phyloP scores from a whole-genome alignment of 345 rosid species.

The Lenwebbia sp. region DNA sequence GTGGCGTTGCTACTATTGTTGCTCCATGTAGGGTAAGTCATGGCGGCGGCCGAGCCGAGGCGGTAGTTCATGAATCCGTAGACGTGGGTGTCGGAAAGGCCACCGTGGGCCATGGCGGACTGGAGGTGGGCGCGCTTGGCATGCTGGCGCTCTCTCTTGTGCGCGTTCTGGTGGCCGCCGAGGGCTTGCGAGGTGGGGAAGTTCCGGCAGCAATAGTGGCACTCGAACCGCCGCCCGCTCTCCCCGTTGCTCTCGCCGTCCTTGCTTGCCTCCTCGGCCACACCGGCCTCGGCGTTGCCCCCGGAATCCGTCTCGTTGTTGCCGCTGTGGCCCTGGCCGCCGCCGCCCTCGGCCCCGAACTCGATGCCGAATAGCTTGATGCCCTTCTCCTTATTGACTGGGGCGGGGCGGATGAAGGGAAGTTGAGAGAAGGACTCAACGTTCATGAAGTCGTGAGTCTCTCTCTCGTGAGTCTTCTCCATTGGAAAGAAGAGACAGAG shows the following conservation, averaged over 20 bases:
- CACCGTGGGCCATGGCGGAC: conserved; percentile 50
- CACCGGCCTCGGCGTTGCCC: background rate
- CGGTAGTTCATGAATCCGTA: conserved; percentile 52
- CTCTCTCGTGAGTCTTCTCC: conserved; percentile 22
- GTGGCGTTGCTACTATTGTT: background rate
- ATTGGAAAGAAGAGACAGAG: background rate
- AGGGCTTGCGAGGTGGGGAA: conserved; percentile 98
- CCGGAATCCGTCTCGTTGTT: background rate
- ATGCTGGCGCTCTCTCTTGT: conserved; percentile 93
- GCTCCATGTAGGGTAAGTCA: conserved; percentile 53
- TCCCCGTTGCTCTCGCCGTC: conserved; percentile 33
- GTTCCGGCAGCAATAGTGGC: conserved; percentile 92
- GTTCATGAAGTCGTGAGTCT: conserved; percentile 40
- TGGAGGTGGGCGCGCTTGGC: conserved; percentile 79
- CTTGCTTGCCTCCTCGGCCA: conserved; percentile 3
- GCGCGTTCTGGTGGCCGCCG: conserved; percentile 99
- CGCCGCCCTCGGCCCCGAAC: conserved; percentile 24
- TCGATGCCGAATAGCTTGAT: conserved; percentile 90
- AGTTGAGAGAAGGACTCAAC: conserved; percentile 47
- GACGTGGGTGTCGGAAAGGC: conserved; percentile 39
- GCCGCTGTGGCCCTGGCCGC: background rate
- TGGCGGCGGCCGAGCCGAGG: conserved; percentile 16
- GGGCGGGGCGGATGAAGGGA: conserved; percentile 58
- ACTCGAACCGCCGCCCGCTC: conserved; percentile 66
- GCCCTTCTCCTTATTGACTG: conserved; percentile 38